Conservation (phyloP, 179 eudicot species). For the Sideroxylon spinosum region DNA sequence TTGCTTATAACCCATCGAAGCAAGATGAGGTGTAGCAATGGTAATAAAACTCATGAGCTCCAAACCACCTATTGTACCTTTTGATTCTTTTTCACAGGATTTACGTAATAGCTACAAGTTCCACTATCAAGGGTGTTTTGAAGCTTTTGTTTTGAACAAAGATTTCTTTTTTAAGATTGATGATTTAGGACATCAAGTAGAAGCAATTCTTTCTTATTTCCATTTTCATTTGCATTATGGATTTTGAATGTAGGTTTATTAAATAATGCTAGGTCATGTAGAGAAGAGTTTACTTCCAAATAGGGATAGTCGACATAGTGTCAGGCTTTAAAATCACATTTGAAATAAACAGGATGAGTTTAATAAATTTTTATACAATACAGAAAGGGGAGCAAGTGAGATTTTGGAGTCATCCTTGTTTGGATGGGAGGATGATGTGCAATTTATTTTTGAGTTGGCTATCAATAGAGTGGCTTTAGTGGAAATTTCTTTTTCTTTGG, state of each 20-base stretch:
- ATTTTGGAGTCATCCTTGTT: too few species aligned
- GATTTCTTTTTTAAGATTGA: neutral
- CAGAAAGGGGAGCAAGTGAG: too few species aligned
- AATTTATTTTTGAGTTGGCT: too few species aligned
- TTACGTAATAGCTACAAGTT: constrained; percentile 21
- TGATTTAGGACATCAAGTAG: neutral
- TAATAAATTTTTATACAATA: too few species aligned
- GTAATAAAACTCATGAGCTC: constrained; percentile 84
- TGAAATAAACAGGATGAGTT: too few species aligned
- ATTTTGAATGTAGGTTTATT: neutral
- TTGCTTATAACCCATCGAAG: constrained; percentile 96
- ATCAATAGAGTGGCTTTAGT: too few species aligned
- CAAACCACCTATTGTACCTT: constrained; percentile 79
- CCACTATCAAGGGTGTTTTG: neutral
- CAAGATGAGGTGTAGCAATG: constrained; percentile 98
- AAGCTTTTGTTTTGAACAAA: neutral
- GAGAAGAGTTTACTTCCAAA: too few species aligned
- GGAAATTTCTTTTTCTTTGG: too few species aligned
- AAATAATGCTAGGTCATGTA: too few species aligned
- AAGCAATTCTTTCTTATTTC: neutral
- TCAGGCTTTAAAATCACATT: too few species aligned
- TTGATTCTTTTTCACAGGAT: constrained; percentile 34
- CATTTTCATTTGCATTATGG: neutral
- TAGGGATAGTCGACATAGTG: too few species aligned
- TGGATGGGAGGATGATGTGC: too few species aligned